Evolutionary conservation across 495 filamentous ascomycete genomes (phyloP).

Genomic region (Choiromyces venosus): DNA sequence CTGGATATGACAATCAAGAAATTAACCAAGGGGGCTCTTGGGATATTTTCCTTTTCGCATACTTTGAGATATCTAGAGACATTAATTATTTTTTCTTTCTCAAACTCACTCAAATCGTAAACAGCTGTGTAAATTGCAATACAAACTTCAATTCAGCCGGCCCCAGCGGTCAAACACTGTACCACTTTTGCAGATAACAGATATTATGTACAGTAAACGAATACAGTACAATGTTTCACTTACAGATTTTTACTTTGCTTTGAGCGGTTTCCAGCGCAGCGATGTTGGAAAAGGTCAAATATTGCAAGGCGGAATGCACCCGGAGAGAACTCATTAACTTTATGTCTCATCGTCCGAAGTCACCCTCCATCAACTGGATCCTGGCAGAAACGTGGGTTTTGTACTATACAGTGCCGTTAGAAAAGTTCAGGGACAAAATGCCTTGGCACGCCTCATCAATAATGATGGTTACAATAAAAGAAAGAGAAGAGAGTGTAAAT

Average conservation of each 20-base stretch:
- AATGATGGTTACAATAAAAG: neutral
- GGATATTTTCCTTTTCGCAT: neutral
- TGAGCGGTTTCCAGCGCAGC: neutral
- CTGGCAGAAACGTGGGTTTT: too few species aligned
- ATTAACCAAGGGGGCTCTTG: neutral
- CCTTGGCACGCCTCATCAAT: neutral
- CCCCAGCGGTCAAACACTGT: neutral
- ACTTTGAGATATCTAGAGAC: neutral
- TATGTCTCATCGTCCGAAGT: neutral
- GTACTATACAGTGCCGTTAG: neutral
- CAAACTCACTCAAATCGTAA: neutral
- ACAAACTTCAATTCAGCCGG: neutral
- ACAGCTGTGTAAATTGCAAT: neutral
- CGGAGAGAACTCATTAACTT: neutral
- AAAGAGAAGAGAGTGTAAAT: neutral
- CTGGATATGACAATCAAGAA: neutral
- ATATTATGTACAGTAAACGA: neutral
- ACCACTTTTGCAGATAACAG: neutral
- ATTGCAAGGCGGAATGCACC: neutral
- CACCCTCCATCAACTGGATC: neutral
- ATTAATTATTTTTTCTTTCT: neutral
- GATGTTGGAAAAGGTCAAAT: neutral
- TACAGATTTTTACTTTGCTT: neutral
- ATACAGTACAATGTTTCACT: neutral
- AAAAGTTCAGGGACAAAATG: neutral